Conservation (phyloP, 352 stramenopile species). For the Phytophthora pistaciae region DNA sequence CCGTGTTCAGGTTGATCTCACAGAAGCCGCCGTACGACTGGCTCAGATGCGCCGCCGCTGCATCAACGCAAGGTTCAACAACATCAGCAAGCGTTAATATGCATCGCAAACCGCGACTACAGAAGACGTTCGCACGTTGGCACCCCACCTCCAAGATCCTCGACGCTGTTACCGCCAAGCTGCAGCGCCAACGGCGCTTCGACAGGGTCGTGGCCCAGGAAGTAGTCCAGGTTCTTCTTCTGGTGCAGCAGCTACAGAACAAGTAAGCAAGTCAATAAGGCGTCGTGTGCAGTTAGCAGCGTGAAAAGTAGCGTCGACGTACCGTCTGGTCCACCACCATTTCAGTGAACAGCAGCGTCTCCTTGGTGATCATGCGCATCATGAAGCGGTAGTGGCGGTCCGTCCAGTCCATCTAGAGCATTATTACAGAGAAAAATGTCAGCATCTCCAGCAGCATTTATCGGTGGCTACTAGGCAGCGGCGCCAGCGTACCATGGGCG, state of each 20-base stretch:
- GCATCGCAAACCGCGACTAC: not conserved
- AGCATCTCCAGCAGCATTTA: not conserved
- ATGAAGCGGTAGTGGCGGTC: slow-evolving; percentile 96
- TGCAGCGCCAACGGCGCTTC: slow-evolving; percentile 95
- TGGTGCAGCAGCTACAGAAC: slow-evolving; percentile 76
- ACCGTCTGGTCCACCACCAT: slow-evolving; percentile 99
- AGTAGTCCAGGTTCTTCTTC: slow-evolving; percentile 89
- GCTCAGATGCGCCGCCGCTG: slow-evolving; percentile 80
- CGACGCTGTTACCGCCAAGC: slow-evolving; percentile 93
- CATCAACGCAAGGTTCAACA: not conserved
- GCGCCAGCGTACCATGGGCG: slow-evolving; percentile 60
- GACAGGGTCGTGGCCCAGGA: slow-evolving; percentile 82
- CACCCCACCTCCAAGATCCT: slow-evolving; percentile 71
- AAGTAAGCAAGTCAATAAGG: not conserved
- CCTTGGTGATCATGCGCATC: slow-evolving; percentile 93
- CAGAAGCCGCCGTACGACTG: slow-evolving; percentile 91
- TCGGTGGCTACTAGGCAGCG: not conserved
- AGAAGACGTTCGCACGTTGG: not conserved
- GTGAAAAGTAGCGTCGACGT: slow-evolving; percentile 9
- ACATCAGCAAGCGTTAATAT: slow-evolving; percentile 7
- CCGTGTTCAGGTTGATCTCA: slow-evolving; percentile 98
- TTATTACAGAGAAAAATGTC: slow-evolving; percentile 1
- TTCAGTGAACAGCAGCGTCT: slow-evolving; percentile 97
- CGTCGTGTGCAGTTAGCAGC: not conserved
- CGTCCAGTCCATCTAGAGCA: slow-evolving; percentile 97